Evolutionary conservation across 352 stramenopile species (phyloP).

Genomic region (Blastocystis sp.): DNA sequence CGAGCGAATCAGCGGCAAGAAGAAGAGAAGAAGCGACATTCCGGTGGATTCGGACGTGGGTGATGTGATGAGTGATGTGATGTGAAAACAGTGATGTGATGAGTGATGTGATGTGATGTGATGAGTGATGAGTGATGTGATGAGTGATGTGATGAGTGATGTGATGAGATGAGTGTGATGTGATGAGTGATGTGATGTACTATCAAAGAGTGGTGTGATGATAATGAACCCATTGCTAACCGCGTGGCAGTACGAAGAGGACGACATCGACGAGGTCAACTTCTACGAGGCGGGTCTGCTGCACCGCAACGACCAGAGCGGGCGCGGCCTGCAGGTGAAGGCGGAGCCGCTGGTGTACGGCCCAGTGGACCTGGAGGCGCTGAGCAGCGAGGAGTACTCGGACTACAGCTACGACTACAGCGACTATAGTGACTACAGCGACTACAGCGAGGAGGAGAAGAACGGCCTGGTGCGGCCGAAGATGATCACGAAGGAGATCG

Average conservation of each 20-base stretch:
- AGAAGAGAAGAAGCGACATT: slow-evolving; percentile 9
- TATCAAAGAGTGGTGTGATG: no score
- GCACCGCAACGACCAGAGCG: not conserved
- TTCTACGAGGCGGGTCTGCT: slow-evolving; percentile 39
- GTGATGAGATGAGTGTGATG: no score
- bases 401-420: slow-evolving; percentile 10
- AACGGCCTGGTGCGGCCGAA: not conserved
- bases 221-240: no score
- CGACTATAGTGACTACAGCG: slow-evolving; percentile 11
- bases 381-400: not conserved
- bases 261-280: slow-evolving; percentile 18
- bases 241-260: not conserved
- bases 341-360: not conserved
- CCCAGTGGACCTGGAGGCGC: not conserved
- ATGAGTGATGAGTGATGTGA: no score
- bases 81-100: no score
- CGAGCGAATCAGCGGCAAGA: slow-evolving; percentile 44
- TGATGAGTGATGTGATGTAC: no score
- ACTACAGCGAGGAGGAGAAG: slow-evolving; percentile 8
- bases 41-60: slow-evolving; percentile 26
- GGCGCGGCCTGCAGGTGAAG: not conserved
- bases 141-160: no score
- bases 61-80: not conserved
- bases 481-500: not conserved
- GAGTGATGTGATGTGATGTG: not conserved